Evolutionary conservation across 345 rosid genomes (phyloP), one percentile per base, ranked within the genome.

Genomic region (Eucalyptus marginata): DNA sequence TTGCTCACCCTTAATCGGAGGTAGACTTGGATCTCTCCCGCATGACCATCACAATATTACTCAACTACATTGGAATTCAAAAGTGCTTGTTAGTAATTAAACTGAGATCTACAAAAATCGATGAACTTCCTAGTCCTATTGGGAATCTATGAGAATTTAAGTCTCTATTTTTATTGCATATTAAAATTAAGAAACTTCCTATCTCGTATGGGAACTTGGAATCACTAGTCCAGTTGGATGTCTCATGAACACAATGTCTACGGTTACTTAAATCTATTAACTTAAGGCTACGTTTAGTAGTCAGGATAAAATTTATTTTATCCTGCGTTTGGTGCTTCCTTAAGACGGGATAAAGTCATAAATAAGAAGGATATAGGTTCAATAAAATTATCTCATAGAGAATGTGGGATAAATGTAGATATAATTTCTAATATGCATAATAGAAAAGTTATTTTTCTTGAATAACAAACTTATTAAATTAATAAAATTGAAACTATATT

Each of bases 341-440:
- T 49, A 49, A 49, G 17, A 14, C 0, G 17, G 2, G 51, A 49
- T 49, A 2, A 49, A 49, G 17, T 49, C 7, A 49, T 0, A 49
- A 5, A 49, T 49, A 49, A 49, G 6, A 49, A 14, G 0, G 6
- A 14, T 49, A 49, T 14, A 49, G 0, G 17, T 49, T 0, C 1
- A 0, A 49, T 49, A 49, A 49, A 49, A 49, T 49, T 49, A 49
- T 49, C 1, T 1, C 0, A 49, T 14, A 49, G 17, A 49, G 51
- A 49, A 49, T 0, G 17, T 49, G 17, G 0, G 7, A 49, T 49
- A 49, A 49, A 5, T 49, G 17, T 49, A 49, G 7, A 49, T 49
- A 14, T 14, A 49, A 49, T 49, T 49, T 14, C 0, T 49, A 49
- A 49, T 49, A 49, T 49, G 17, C 17, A 5, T 49, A 49, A 49